Evolutionary conservation across 2,329 filamentous ascomycete genomes (phyloP), one percentile per base, ranked within the genome.

Genomic region (Stenocarpella maydis): DNA sequence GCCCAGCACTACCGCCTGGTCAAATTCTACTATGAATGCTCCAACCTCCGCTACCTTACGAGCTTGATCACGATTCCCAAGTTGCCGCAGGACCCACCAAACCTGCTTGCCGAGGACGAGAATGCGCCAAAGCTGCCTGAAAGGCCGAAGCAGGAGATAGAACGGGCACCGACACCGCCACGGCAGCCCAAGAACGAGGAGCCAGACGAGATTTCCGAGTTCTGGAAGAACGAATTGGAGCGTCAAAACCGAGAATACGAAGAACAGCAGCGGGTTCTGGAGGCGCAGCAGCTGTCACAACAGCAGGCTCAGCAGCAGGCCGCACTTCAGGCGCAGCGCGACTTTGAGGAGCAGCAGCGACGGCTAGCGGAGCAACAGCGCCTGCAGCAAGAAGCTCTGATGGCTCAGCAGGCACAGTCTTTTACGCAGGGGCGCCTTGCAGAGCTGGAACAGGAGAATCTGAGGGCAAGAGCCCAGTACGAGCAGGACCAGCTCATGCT

Each of bases 1-100:
- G 94, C 96, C 17, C 96, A 98, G 77, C 96, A 99, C 80, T 95
- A 98, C 83, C 92, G 96, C 21, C 88, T 99, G 19, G 92, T 97
- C 78, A 96, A 97, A 77, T 99, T 98, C 82, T 99, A 99, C 83
- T 98, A 98, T 81, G 96, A 99, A 82, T 99, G 96, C 82, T 98
- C 96, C 14, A 99, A 98, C 80, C 86, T 99, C 67, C 92, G 96
- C 74, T 99, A 99, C 78, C 87, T 99, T 60, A 99, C 96, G 17
- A 97, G 94, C 76, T 85, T 99, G 64, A 98, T 99, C 77, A 97
- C 94, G 1, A 94, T 99, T 8, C 96, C 96, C 1, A 98, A 98
- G 80, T 87, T 99, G 63, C 95, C 96, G 0, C 93, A 97, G 81
- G 95, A 98, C 68, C 93, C 96, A 0, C 96, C 96, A 0, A 98